Evolutionary conservation across 2,329 filamentous ascomycete genomes (phyloP).

Genomic region (Hypomyces rosellus): DNA sequence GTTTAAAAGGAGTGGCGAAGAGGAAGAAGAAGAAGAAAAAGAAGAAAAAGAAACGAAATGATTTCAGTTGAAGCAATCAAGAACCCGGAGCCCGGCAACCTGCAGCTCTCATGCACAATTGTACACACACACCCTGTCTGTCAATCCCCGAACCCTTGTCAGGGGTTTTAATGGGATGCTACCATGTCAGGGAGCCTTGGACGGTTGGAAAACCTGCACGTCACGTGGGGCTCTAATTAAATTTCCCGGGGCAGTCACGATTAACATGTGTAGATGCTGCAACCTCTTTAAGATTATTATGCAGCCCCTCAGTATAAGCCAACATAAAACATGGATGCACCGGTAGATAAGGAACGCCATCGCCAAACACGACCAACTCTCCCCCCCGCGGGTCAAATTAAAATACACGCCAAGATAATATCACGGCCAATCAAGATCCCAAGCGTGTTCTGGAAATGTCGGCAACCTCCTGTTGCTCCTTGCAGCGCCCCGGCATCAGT

Average conservation of each 20-base stretch:
- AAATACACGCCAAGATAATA: too few species aligned
- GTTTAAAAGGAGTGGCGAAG: background rate
- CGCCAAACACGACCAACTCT: too few species aligned
- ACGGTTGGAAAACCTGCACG: background rate
- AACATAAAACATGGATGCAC: too few species aligned
- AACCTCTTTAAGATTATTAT: too few species aligned
- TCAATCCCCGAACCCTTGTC: conserved; percentile 3
- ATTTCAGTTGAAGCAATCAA: background rate
- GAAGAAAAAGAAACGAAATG: background rate
- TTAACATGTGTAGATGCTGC: too few species aligned
- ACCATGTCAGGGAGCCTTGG: background rate
- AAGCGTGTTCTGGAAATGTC: too few species aligned
- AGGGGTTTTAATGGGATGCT: conserved; percentile 8
- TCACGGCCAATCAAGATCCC: background rate
- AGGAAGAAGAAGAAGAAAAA: background rate
- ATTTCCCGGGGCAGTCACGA: too few species aligned
- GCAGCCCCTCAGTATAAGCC: too few species aligned
- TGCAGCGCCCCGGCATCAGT: background rate
- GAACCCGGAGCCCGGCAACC: background rate
- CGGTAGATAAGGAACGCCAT: too few species aligned
- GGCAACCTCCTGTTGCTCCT: too few species aligned
- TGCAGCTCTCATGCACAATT: background rate
- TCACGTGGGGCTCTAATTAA: conserved; percentile 8
- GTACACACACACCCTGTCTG: too few species aligned
- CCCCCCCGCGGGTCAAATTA: too few species aligned